Percentiles rank a stretch among this genome's conserved stretches.
Evolutionary conservation across 1,139 yeast species (phyloP).

Genomic region (Arxiozyma slooffiae): DNA sequence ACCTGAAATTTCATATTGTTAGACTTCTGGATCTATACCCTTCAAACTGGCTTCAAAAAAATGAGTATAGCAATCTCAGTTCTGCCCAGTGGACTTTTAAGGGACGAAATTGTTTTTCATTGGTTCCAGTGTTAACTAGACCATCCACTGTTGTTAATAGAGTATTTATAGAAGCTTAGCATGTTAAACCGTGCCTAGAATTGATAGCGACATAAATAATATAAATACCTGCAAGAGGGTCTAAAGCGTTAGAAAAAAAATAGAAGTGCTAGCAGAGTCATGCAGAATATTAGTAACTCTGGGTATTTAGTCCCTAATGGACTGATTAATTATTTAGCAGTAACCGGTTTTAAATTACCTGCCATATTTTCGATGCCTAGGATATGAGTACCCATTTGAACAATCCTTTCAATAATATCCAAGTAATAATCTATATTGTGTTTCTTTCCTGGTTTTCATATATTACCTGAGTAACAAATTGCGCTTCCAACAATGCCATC

Average conservation of each 20-base stretch:
- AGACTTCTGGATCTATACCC: constrained; percentile 99
- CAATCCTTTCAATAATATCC: constrained; percentile 71
- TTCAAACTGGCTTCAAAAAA: constrained; percentile 97
- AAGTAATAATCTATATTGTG: constrained; percentile 88
- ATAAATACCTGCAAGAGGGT: constrained; percentile 95
- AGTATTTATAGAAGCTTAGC: constrained; percentile 94
- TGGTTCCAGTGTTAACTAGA: constrained; percentile 65
- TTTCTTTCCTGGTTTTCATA: constrained; percentile 90
- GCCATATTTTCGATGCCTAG: constrained; percentile 99
- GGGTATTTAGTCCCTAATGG: constrained; percentile 82
- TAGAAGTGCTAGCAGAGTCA: constrained; percentile 99
- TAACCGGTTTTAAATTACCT: constrained; percentile 93
- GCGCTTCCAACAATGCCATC: constrained; percentile 99
- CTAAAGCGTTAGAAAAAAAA: constrained; percentile 90
- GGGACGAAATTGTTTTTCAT: constrained; percentile 59
- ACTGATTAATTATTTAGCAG: constrained; percentile 73
- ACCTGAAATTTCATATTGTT: constrained; percentile 97
- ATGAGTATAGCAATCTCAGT: constrained; percentile 90
- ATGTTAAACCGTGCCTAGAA: constrained; percentile 98
- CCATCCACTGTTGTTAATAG: constrained; percentile 88
- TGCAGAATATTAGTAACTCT: constrained; percentile 92
- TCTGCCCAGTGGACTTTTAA: constrained; percentile 96
- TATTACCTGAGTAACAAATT: constrained; percentile 96
- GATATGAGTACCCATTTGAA: constrained; percentile 89
- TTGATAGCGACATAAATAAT: constrained; percentile 95